A percentile compares a stretch with the other conserved stretches of the same genome.
phyloP scores from a whole-genome alignment of 169 alveolate species.

The Besnoitia besnoiti region DNA sequence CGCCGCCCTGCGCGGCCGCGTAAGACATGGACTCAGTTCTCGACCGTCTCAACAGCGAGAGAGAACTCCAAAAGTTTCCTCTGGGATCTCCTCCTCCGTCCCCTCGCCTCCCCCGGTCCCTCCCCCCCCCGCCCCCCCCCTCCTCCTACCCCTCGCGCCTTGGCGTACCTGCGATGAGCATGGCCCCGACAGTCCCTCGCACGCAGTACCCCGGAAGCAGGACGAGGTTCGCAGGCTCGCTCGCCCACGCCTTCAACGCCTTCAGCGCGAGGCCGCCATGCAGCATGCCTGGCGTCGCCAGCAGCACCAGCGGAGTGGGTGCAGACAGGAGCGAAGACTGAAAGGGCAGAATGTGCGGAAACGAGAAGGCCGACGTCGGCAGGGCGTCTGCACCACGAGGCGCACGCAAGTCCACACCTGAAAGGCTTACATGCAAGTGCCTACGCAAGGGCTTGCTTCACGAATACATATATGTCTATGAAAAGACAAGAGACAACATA shows the following conservation, averaged over 20 bases:
- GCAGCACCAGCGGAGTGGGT: conserved; percentile 96
- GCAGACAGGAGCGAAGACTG: conserved; percentile 88
- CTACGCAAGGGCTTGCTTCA: no score
- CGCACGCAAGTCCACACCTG: background rate
- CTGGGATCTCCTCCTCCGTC: no score
- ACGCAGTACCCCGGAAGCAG: conserved; percentile 99
- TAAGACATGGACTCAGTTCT: no score
- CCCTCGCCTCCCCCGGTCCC: no score
- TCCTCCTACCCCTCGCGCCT: background rate
- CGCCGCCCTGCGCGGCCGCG: no score
- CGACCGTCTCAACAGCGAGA: no score
- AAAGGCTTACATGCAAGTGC: no score
- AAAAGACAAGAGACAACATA: background rate
- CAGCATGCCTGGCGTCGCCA: conserved; percentile 99
- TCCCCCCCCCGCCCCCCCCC: no score
- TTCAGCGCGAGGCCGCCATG: conserved; percentile 94
- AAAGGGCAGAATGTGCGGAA: conserved; percentile 91
- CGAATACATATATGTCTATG: background rate
- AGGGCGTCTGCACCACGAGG: background rate
- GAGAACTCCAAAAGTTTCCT: no score
- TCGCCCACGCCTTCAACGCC: conserved; percentile 96
- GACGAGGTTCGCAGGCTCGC: conserved; percentile 92
- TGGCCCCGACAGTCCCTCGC: conserved; percentile 97
- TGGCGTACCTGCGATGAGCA: conserved; percentile 88
- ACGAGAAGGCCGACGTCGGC: conserved; percentile 81